Evolutionary conservation across 2,329 filamentous ascomycete species (phyloP).

Genomic region (Clarireedia paspali): DNA sequence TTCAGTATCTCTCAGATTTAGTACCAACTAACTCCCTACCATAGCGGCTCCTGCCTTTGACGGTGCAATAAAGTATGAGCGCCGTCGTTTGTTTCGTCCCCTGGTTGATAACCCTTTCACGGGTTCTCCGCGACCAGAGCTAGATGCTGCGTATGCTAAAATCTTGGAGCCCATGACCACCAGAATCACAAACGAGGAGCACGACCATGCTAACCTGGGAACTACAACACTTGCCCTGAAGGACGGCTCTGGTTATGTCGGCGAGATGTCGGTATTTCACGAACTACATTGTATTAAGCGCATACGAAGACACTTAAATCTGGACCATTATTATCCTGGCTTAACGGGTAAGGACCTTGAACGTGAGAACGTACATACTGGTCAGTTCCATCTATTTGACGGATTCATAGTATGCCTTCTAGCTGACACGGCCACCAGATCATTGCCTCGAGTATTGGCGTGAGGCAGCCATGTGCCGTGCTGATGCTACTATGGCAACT

Average conservation of each 20-base stretch:
- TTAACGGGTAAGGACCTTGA: not conserved
- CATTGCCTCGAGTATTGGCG: not conserved
- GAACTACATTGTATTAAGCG: not conserved
- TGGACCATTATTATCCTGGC: not conserved
- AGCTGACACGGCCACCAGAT: not conserved
- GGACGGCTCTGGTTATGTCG: not conserved
- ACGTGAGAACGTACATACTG: not conserved
- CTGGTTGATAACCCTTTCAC: not conserved
- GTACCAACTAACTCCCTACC: not conserved
- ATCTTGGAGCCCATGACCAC: not conserved
- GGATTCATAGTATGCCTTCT: not conserved
- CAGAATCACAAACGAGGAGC: not conserved
- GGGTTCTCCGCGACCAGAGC: not conserved
- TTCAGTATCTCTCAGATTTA: not conserved
- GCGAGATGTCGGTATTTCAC: not conserved
- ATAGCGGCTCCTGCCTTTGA: not conserved
- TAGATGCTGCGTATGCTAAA: not conserved
- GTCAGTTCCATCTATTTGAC: not conserved
- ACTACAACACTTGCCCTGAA: not conserved
- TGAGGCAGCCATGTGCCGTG: not conserved
- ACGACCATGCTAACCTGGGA: not conserved
- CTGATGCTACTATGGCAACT: not conserved
- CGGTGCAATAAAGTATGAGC: not conserved
- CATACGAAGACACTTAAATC: not conserved
- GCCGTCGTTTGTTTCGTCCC: not conserved